phyloP scores from a whole-genome alignment of 2,329 filamentous ascomycete species.

The Triangularia verruculosa region DNA sequence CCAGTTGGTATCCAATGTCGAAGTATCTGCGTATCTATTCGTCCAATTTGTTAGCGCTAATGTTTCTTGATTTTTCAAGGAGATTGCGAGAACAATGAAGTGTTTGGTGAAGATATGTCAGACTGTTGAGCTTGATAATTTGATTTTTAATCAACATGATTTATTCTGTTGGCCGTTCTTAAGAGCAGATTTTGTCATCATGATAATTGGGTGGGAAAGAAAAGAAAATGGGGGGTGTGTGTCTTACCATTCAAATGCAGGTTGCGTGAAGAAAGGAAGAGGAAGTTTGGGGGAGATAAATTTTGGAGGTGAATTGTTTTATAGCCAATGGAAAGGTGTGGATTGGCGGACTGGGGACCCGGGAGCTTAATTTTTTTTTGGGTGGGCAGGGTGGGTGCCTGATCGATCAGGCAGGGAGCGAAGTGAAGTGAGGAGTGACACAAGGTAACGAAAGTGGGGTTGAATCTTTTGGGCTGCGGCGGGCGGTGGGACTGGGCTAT shows the following conservation, averaged over 20 bases:
- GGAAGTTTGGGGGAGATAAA: constrained; percentile 3
- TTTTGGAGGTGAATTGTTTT: constrained; percentile 6
- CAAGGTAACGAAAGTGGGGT: no score
- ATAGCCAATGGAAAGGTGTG: background rate
- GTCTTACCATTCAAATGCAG: constrained; percentile 2
- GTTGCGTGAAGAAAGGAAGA: background rate
- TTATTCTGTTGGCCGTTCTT: constrained; percentile 66
- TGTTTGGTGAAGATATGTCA: constrained; percentile 39
- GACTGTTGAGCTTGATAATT: constrained; percentile 65
- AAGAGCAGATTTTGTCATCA: constrained; percentile 58
- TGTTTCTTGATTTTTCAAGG: background rate
- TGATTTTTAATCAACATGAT: constrained; percentile 51
- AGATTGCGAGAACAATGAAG: constrained; percentile 3
- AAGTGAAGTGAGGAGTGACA: background rate
- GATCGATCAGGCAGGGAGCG: background rate
- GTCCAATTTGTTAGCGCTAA: constrained; percentile 14
- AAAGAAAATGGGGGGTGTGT: constrained; percentile 15
- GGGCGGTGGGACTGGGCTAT: background rate
- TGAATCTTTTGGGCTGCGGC: background rate
- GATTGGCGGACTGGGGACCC: background rate
- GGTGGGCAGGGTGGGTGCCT: background rate
- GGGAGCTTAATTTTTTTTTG: background rate
- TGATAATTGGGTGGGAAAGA: constrained; percentile 22
- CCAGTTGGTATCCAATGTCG: background rate
- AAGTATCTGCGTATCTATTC: background rate